Evolutionary conservation across 176 grass and related monocot species (phyloP), one percentile per base, ranked within the genome.

Genomic region (Oryza brachyantha): DNA sequence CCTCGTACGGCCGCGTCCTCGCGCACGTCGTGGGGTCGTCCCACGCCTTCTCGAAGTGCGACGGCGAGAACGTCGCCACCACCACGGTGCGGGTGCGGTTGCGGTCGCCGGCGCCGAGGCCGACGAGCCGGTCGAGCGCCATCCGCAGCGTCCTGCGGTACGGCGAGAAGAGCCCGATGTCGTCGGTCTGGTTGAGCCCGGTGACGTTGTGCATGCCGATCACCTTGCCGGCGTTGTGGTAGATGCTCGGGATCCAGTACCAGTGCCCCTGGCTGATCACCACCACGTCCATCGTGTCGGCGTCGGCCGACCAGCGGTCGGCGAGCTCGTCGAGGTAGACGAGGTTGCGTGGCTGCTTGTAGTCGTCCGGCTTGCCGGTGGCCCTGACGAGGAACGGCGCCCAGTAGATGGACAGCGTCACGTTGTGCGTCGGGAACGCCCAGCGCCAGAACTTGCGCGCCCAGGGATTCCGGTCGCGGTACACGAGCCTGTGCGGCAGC

Each of bases 391-490:
- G 66, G 60, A 91, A 70, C 10, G 86, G 86, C 27, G 76, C 84
- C 86, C 86, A 89, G 65, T 84, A 75, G 13, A 80, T 8, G 48
- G 86, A 85, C 34, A 89, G 34, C 61, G 86, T 84, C 3, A 74
- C 86, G 60, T 69, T 69, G 61, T 79, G 64, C 13, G 40, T 29
- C 22, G 16, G 78, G 78, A 87, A 87, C 13, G 61, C 14, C 85
- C 85, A 87, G 2, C 85, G 64, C 72, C 85, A 74, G 78, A 72
- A 87, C 64, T 72, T 87, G 54, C 62, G 67, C 4, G 37, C 55
- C 11, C 52, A 17, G 24, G 13, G 37, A 5, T 64, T 3, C 2
- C 1, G 12, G 66, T 69, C 38, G 38, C 36, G 66, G 66, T 42
- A 69, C 36, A 69, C 66, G 14, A 87, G 64, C 3, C 52, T 35